Conservation (phyloP, 306 rosid species). For the Sechiopsis laciniata region DNA sequence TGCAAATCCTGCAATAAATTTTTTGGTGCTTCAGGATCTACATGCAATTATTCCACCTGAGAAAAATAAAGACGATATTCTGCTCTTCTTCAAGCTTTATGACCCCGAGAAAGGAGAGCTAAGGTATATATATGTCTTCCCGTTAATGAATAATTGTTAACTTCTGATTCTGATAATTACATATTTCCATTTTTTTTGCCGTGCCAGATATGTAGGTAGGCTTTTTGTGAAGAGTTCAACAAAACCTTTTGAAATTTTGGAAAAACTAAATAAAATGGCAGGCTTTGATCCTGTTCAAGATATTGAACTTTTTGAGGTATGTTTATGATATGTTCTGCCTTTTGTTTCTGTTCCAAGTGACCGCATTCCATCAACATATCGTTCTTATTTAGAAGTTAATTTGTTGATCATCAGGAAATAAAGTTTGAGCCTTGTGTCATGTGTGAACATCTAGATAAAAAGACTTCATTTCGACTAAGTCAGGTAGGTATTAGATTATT, state of each 20-base stretch:
- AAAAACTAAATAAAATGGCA: conserved; percentile 66
- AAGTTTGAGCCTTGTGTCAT: conserved; percentile 74
- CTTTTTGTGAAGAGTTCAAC: conserved; percentile 52
- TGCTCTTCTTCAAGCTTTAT: conserved; percentile 78
- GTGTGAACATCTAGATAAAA: conserved; percentile 72
- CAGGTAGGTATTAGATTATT: conserved; percentile 43
- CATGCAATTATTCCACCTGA: conserved; percentile 58
- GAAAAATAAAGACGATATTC: conserved; percentile 67
- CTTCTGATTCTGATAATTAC: conserved; percentile 19
- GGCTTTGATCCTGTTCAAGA: conserved; percentile 70
- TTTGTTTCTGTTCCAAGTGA: neutral
- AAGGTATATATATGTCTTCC: conserved; percentile 41
- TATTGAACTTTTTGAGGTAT: conserved; percentile 78
- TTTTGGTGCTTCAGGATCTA: conserved; percentile 48
- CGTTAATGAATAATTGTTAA: conserved; percentile 6
- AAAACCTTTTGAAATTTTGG: conserved; percentile 65
- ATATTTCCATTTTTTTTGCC: neutral
- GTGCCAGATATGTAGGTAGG: conserved; percentile 71
- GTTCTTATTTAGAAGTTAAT: conserved; percentile 15
- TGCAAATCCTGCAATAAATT: neutral
- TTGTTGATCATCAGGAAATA: conserved; percentile 54
- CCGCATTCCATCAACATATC: neutral
- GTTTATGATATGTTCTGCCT: conserved; percentile 17
- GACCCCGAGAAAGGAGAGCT: conserved; percentile 63
- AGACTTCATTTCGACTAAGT: conserved; percentile 48